Evolutionary conservation across 2,329 filamentous ascomycete genomes (phyloP).

Genomic region (Mycosphaerella sp.): DNA sequence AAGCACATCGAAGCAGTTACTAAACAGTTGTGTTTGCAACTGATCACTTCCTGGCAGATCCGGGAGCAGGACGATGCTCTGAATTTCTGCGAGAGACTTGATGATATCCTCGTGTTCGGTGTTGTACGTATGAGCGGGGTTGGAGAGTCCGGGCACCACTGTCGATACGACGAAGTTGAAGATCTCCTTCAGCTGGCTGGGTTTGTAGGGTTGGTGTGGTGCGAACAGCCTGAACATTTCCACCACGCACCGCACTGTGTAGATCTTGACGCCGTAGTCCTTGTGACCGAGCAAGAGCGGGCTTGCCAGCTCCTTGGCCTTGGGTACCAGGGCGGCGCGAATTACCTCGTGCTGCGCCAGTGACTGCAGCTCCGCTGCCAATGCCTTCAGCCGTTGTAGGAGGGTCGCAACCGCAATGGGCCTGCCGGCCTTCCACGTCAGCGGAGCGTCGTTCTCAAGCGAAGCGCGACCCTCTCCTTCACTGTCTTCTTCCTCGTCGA

Average conservation of each 20-base stretch:
- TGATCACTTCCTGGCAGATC: conserved; percentile 78
- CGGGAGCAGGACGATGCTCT: conserved; percentile 86
- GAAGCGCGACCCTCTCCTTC: conserved; percentile 15
- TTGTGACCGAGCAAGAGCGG: conserved; percentile 82
- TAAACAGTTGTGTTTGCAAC: conserved; percentile 76
- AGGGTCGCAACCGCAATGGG: conserved; percentile 79
- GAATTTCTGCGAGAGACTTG: conserved; percentile 80
- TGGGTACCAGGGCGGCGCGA: conserved; percentile 71
- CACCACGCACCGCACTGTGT: conserved; percentile 79
- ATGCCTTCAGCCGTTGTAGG: conserved; percentile 68
- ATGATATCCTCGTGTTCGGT: conserved; percentile 89
- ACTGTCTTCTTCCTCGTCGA: conserved; percentile 21
- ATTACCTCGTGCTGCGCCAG: conserved; percentile 84
- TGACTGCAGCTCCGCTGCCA: conserved; percentile 75
- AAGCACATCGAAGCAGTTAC: conserved; percentile 84
- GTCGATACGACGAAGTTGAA: conserved; percentile 82
- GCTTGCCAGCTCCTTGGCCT: conserved; percentile 77
- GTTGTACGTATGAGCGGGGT: conserved; percentile 85
- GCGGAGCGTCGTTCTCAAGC: conserved; percentile 74
- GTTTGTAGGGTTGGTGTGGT: conserved; percentile 89
- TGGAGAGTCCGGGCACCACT: conserved; percentile 76
- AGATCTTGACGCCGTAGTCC: conserved; percentile 87
- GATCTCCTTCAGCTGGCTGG: conserved; percentile 89
- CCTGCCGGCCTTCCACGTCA: conserved; percentile 89
- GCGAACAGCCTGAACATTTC: conserved; percentile 91